These are phyloP conservation scores for Berberis vulgaris DNA, from an alignment of 164 flowering plant species.

Conservation along the genomic window DNA sequence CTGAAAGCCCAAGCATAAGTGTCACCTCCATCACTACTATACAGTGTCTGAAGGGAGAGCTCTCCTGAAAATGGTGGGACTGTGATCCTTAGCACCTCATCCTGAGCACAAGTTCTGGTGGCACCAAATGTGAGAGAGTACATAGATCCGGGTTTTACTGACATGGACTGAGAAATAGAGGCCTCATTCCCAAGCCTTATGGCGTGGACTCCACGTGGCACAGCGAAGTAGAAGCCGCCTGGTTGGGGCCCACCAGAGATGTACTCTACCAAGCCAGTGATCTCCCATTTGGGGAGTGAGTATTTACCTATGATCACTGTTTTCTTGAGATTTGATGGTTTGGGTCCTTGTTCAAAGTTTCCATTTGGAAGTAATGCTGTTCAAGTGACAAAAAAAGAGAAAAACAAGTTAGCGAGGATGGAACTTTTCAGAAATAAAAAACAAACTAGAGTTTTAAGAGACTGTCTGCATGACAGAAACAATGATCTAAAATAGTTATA, in stretches of 20 bases:
- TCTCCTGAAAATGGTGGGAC: slow-evolving; percentile 55
- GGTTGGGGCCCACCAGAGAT: slow-evolving; percentile 83
- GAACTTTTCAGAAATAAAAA: too few relatives aligned
- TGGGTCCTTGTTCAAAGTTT: slow-evolving; percentile 70
- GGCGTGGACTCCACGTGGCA: slow-evolving; percentile 74
- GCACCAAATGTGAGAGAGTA: slow-evolving; percentile 83
- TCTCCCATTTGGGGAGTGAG: slow-evolving; percentile 9
- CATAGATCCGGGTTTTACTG: slow-evolving; percentile 44
- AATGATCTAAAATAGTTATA: too few relatives aligned
- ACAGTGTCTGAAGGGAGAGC: slow-evolving; percentile 68
- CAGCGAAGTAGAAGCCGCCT: slow-evolving; percentile 77
- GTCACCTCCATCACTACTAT: slow-evolving; percentile 18
- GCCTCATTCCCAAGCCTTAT: slow-evolving; percentile 95
- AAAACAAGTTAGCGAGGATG: too few relatives aligned
- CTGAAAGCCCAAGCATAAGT: slow-evolving; percentile 21
- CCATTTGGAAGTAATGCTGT: slow-evolving; percentile 57
- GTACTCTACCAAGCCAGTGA: slow-evolving; percentile 78
- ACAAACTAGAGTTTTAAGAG: too few relatives aligned
- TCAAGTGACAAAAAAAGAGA: too few relatives aligned
- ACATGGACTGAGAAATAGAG: slow-evolving; percentile 57
- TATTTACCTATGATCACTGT: slow-evolving; percentile 50
- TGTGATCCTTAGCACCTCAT: slow-evolving; percentile 60
- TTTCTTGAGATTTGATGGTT: slow-evolving; percentile 42
- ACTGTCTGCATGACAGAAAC: too few relatives aligned
- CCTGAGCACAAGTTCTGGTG: slow-evolving; percentile 20